Base-by-base conservation (phyloP, 495 filamentous ascomycete species). In the Penicillium canescens region DNA sequence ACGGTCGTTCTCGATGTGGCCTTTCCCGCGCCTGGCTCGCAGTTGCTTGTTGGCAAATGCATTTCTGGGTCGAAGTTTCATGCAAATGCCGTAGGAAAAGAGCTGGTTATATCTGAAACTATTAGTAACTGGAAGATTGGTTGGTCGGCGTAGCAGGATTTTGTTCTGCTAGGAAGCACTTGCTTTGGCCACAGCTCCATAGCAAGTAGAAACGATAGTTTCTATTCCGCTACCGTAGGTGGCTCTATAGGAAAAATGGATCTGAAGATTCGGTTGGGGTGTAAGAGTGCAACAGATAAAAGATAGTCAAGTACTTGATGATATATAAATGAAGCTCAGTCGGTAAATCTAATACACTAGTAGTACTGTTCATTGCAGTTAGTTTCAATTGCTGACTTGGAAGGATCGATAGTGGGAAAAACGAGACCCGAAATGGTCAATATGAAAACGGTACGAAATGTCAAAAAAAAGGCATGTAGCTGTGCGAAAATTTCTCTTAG, bases 261-360 rank as follows among this genome's bases (percentile, higher is more conserved):
- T 2, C 11, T 35, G 21, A 49, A n/a, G 7, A 14, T 35, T 40
- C 16, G 21, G 38, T 49, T 49, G 4, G 36, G 23, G 23, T 49
- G 46, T 33, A 20, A 49, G 16, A 49, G 3, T 14, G 46, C 46
- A 7, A 49, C 3, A 14, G 46, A 39, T 38, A 34, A 49, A 37
- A 34, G 46, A 16, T 26, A 39, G n/a, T 49, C 46, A 14, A 49
- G 36, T 23, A 39, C 3, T 14, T 34, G 33, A 39, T 49, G 10
- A 49, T 49, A 40, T 39, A 24, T 24, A 49, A 24, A 23, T 39
- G 46, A 13, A 49, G 33, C 38, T 49, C 46, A 23, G 21, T 39
- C 26, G 46, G 46, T 13, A 49, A 23, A 20, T 7, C 36, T n/a
- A 38, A n/a, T 38, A 38, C 14, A 38, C 4, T n/a, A n/a, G n/a